These are phyloP conservation scores for Saksenaea vasiformis DNA, from an alignment of 371 early-diverging fungal species.

Conservation along the genomic window DNA sequence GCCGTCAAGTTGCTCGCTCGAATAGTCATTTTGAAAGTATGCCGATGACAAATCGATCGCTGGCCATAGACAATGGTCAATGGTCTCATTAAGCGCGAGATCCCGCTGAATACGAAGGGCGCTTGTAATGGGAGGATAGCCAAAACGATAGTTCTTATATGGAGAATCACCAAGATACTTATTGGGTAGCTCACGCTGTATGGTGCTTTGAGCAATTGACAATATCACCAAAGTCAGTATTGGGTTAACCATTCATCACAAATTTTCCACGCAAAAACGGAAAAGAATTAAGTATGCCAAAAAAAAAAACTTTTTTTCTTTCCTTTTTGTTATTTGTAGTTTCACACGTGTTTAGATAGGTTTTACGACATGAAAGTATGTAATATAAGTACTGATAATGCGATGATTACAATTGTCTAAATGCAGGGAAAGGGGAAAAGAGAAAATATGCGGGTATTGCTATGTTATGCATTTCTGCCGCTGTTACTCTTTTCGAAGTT, in stretches of 20 bases:
- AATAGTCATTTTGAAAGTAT: conserved; percentile 39
- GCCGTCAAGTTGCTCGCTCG: conserved; percentile 14
- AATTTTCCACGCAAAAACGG: background rate
- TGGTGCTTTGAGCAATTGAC: background rate
- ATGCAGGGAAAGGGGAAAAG: background rate
- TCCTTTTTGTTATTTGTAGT: background rate
- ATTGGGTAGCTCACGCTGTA: conserved; percentile 2
- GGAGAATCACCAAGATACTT: conserved; percentile 28
- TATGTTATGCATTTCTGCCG: background rate
- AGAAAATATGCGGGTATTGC: background rate
- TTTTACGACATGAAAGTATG: background rate
- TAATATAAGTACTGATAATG: background rate
- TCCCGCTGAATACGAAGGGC: conserved; percentile 45
- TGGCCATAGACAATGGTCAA: conserved; percentile 46
- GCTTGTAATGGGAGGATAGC: conserved; percentile 17
- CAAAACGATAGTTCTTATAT: conserved; percentile 23
- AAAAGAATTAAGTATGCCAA: background rate
- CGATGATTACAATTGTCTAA: background rate
- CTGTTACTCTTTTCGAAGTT: background rate
- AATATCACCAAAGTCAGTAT: background rate
- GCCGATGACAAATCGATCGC: conserved; percentile 31
- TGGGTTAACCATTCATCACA: background rate
- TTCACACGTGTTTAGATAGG: background rate
- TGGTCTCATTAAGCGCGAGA: conserved; percentile 38
- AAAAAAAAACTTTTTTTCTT: too few species aligned